Percentiles rank a stretch among this genome's conserved stretches.
Evolutionary conservation across 2,329 filamentous ascomycete genomes (phyloP).

Genomic region (Elsinoe necatrix): DNA sequence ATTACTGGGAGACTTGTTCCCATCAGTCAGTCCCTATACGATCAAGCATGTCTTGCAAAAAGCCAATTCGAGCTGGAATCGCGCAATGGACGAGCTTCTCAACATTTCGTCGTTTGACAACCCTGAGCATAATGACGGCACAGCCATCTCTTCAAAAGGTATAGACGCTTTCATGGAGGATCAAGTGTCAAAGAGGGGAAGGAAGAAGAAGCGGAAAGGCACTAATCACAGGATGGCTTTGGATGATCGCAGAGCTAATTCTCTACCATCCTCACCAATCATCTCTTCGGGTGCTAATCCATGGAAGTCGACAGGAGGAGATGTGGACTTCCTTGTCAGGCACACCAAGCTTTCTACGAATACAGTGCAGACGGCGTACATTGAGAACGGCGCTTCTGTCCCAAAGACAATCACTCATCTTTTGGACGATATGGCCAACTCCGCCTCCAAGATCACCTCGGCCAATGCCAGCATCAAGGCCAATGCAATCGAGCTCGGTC

Average conservation of each 20-base stretch:
- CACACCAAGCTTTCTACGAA: constrained; percentile 41
- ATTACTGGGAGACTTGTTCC: constrained; percentile 63
- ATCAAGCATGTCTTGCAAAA: constrained; percentile 61
- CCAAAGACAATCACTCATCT: constrained; percentile 48
- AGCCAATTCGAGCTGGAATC: constrained; percentile 56
- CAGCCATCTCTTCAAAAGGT: constrained; percentile 51
- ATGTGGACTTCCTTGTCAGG: constrained; percentile 51
- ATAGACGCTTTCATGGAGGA: constrained; percentile 71
- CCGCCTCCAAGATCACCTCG: constrained; percentile 29
- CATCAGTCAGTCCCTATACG: constrained; percentile 54
- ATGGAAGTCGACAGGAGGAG: constrained; percentile 50
- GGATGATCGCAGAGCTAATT: constrained; percentile 21
- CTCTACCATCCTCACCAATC: constrained; percentile 24
- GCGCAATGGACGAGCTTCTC: constrained; percentile 70
- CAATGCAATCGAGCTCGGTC: constrained; percentile 46
- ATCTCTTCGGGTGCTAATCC: constrained; percentile 34
- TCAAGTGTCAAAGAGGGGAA: constrained; percentile 39
- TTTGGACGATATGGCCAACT: constrained; percentile 40
- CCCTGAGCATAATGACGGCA: constrained; percentile 43
- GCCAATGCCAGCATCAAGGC: constrained; percentile 38
- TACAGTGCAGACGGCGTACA: constrained; percentile 49
- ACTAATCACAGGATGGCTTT: constrained; percentile 30
- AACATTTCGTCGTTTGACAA: constrained; percentile 71
- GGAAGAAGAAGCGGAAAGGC: constrained; percentile 38
- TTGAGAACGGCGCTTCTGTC: constrained; percentile 49